Evolutionary conservation across 495 filamentous ascomycete species (phyloP), one percentile per base, ranked within the genome.

Genomic region (Lasiosphaeris hirsuta): DNA sequence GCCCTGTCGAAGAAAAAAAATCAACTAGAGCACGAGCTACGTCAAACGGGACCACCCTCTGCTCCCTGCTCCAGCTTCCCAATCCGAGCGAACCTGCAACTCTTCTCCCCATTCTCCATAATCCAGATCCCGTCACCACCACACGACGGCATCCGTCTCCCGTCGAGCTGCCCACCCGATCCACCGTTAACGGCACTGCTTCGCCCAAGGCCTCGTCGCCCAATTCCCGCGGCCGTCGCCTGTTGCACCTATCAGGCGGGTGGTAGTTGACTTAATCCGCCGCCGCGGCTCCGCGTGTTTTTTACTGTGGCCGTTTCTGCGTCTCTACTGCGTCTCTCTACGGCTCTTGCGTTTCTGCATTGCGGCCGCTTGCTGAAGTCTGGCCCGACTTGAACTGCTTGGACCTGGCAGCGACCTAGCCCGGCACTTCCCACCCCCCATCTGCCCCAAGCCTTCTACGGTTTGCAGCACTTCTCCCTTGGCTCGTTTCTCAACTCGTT

Each of bases 261-360:
- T 56, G 50, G 44, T 45, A 55, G 51, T 56, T 42, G 51, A 63
- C 58, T 52, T 51, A 57, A 60, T 54, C 64, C 62, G 59, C 59
- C 56, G 61, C 58, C 56, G 55, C 40, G 39, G 41, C 47, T 36
- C 48, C 49, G 23, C 23, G 2, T 9, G 30, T 57, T 60, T 56
- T 57, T 37, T 23, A 38, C 19, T 50, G 52, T 54, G 14, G 53
- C 44, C 48, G 54, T 42, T 58, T 55, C 38, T 39, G 41, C 57
- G 33, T 38, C 45, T 48, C 34, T 40, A 49, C 42, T 19, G 41
- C 46, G 39, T 46, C 51, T 2, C 23, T 34, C 33, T 49, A 11
- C 8, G 9, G 34, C 18, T 43, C 23, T 36, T 51, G 23, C 23
- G 23, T 40, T 40, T 41, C 37, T 52, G 50, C 35, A 42, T 15